These are phyloP conservation scores for Thalia dealbata DNA, from an alignment of 176 grass and related monocot genomes.

Conservation along the genomic window DNA sequence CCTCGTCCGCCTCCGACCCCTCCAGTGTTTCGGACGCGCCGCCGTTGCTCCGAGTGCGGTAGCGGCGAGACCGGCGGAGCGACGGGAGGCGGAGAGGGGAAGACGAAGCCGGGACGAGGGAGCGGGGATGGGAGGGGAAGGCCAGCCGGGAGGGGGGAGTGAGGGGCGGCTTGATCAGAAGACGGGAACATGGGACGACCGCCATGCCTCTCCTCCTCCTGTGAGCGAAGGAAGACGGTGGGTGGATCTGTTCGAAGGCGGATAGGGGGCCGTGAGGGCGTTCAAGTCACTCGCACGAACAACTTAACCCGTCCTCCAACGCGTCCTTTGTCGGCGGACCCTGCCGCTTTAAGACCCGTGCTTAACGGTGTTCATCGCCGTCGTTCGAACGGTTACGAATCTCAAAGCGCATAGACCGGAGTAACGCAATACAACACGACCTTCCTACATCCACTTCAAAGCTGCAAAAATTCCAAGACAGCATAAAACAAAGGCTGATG, in stretches of 20 bases:
- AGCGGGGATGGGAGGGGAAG: not conserved
- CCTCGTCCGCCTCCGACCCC: not conserved
- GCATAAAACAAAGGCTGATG: no score
- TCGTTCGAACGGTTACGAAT: no score
- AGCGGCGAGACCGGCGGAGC: conserved; percentile 26
- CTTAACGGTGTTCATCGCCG: no score
- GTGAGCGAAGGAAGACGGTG: conserved; percentile 16
- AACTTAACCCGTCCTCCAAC: no score
- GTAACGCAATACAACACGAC: no score
- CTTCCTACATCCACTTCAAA: no score
- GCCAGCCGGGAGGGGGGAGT: not conserved
- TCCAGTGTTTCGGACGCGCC: conserved; percentile 15
- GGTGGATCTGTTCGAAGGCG: not conserved
- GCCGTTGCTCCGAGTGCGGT: conserved; percentile 23
- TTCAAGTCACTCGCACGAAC: not conserved
- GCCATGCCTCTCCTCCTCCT: conserved; percentile 22
- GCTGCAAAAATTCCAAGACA: no score
- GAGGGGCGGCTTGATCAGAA: conserved; percentile 13
- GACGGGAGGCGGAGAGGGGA: not conserved
- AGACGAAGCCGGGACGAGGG: not conserved
- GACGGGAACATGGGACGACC: conserved; percentile 20
- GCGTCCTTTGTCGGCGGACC: no score
- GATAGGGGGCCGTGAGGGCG: not conserved
- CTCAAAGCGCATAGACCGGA: no score
- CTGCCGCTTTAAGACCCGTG: no score